Conservation (phyloP, 805 yeast genomes). For the Myxozyma vanderwaltii region DNA sequence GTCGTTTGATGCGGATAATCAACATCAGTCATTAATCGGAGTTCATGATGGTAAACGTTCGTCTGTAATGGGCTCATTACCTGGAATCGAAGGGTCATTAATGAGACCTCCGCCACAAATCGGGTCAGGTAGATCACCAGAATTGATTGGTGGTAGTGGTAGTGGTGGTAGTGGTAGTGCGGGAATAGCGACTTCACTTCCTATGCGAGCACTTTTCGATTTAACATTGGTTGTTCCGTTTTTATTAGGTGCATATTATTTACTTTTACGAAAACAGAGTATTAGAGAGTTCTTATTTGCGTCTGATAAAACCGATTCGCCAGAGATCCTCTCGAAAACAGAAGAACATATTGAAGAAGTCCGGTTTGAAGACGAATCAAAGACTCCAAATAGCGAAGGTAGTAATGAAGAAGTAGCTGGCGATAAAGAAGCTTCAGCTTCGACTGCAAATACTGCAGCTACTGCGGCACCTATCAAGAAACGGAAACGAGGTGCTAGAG, state of each 20-base stretch:
- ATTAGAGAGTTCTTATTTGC: constrained; percentile 9
- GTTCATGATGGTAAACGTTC: constrained; percentile 36
- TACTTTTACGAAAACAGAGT: constrained; percentile 12
- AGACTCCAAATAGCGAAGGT: not conserved
- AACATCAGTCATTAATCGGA: constrained; percentile 17
- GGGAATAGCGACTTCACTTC: constrained; percentile 6
- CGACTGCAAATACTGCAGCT: not conserved
- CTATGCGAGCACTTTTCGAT: constrained; percentile 24
- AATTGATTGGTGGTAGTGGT: not conserved
- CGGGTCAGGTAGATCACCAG: constrained; percentile 6
- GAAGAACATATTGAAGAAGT: not conserved
- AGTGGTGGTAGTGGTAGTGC: not conserved
- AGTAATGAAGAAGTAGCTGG: not conserved
- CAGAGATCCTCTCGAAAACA: not conserved
- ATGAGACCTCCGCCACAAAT: constrained; percentile 12
- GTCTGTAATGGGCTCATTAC: constrained; percentile 23
- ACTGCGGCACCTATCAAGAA: constrained; percentile 40
- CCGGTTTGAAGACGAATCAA: not conserved
- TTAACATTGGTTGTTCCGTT: constrained; percentile 13
- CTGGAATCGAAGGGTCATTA: constrained; percentile 19
- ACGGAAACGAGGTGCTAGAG: constrained; percentile 83
- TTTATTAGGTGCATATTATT: constrained; percentile 10
- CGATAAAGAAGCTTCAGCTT: not conserved
- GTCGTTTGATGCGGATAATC: constrained; percentile 15
- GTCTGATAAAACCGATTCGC: not conserved